phyloP scores from a whole-genome alignment of 139 green algal species.

The Closterium sp. region DNA sequence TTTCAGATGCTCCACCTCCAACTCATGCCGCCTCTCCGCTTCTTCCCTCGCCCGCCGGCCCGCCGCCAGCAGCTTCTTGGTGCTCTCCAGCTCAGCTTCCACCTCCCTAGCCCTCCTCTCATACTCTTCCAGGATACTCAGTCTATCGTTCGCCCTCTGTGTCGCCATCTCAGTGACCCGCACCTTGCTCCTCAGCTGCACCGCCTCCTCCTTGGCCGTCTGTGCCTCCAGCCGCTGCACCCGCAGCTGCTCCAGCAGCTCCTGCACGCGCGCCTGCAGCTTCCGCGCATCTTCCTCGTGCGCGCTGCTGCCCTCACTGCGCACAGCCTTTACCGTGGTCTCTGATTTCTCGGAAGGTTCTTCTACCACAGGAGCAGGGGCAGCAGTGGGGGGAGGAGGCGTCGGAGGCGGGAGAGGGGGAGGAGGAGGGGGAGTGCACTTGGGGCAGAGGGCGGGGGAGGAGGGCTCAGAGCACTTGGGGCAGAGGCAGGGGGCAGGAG shows the following conservation, averaged over 20 bases:
- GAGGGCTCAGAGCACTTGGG: background rate
- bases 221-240: background rate
- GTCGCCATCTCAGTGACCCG: constrained; percentile 34
- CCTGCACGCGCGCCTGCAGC: constrained; percentile 12
- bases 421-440: background rate
- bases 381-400: background rate
- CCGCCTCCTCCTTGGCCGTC: background rate
- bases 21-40: background rate
- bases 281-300: constrained; percentile 1
- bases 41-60: background rate
- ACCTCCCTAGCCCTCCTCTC: constrained; percentile 17
- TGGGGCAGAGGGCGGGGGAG: background rate
- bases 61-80: constrained; percentile 8
- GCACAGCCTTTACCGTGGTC: background rate
- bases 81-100: background rate
- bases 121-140: constrained; percentile 23
- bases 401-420: background rate
- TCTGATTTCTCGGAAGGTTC: background rate
- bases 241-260: constrained; percentile 29
- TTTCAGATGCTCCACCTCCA: constrained; percentile 6
- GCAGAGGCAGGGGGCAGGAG: background rate
- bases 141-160: background rate
- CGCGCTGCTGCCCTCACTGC: constrained; percentile 1
- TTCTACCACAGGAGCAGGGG: background rate
- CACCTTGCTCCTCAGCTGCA: constrained; percentile 23